Base-by-base conservation (phyloP, 805 yeast genomes). In the Cyberlindnera maclurae region DNA sequence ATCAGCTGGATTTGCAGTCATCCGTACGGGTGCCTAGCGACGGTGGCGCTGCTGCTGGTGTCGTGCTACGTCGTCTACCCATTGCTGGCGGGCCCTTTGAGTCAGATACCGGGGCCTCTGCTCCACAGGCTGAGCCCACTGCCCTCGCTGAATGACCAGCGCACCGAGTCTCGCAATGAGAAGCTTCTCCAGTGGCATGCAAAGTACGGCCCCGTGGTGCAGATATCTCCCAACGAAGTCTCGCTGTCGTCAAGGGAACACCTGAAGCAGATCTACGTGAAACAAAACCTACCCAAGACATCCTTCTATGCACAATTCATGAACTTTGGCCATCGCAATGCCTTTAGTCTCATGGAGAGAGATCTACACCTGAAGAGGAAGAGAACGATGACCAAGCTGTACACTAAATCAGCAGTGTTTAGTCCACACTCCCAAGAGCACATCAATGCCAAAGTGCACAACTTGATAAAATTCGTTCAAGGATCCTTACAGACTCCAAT, bases 221-320 rank as follows among this genome's bases (percentile, higher is more conserved):
- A 82, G 16, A 57, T 82, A 12, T 68, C 77, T 1, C 87, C 88
- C 2, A 58, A 62, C 17, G 87, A 79, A 47, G 62, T 82, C 15
- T 77, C 82, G 36, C 68, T 81, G 33, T 65, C 73, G 33, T 75
- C 78, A 37, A 51, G 66, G 4, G 66, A 65, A 34, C 71, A 63
- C 43, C 46, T 79, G 30, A 71, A 70, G 46, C 76, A 75, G 31
- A 68, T 82, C 15, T 82, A 82, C 54, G 57, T 72, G 38, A 68
- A 65, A 42, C 58, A 63, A 62, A 81, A 62, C 63, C 69, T 62
- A 70, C 82, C 62, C 67, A 82, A 63, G 39, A 59, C 77, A 0
- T 42, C 53, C 5, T 81, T 79, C 56, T 81, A 81, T 52, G 69
- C 68, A 13, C 75, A 78, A 42, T 81, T 79, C 54, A 63, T 68